Evolutionary conservation across 495 filamentous ascomycete species (phyloP), one percentile per base, ranked within the genome.

Genomic region (Platismatia glauca): DNA sequence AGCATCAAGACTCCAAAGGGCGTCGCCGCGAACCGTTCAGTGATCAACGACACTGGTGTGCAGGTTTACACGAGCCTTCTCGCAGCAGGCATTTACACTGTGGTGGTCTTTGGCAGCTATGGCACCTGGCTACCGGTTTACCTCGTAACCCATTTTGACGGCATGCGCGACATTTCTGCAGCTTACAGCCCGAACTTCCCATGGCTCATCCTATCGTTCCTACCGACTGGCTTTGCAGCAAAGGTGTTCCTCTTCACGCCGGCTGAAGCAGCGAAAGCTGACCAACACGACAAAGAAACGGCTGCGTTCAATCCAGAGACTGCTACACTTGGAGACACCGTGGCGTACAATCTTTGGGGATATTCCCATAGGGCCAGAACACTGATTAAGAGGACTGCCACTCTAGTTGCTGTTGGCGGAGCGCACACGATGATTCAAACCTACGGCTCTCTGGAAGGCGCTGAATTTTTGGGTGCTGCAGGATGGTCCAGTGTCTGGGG

Each of bases 191-290:
- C 71, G 1, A 74, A 76, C 27, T 68, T 83, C 8, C 73, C 76
- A 7, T 60, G 66, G 20, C 70, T 86, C 4, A 76, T 85, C 52
- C 55, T 81, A 58, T 74, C 77, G 0, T 72, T 90, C 43, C 68
- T 88, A n/a, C 84, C 83, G 3, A 76, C 82, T 31, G 91, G 91
- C 12, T 78, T 81, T 63, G 87, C 89, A 2, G 84, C 85, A 31
- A 78, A 81, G 52, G 78, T 79, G 55, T 90, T 95, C 71, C 81
- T 96, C 60, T 92, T 95, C 70, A 84, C 84, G 35, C 89, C 85
- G 64, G 83, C 83, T 16, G 76, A 81, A 3, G 81, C 80, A 5
- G 77, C 74, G 29, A 69, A 68, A 20, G 71, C 75, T 9, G 61
- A 70, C 18, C 64, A 70, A 37, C 69, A 78, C 55, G 75, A 76